phyloP scores from a whole-genome alignment of 306 rosid species.

The Trichosanthes cucumerina region DNA sequence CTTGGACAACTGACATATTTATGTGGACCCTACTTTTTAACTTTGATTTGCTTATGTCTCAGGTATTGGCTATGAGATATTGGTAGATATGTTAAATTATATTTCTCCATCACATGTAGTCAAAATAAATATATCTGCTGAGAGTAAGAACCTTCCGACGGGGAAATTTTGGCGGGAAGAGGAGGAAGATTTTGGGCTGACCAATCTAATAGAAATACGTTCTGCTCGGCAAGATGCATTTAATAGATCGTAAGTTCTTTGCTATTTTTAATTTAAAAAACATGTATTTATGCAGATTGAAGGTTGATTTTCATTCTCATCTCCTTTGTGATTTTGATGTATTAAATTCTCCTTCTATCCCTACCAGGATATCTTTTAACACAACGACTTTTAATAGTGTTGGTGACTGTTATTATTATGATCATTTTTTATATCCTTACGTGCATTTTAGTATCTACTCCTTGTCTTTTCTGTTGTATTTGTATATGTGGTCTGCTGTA shows the following conservation, averaged over 20 bases:
- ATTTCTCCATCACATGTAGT: constrained; percentile 74
- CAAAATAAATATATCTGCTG: constrained; percentile 57
- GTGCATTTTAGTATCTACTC: background rate
- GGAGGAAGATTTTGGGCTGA: constrained; percentile 9
- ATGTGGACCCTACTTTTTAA: constrained; percentile 3
- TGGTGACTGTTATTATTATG: background rate
- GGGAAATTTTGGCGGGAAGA: constrained; percentile 73
- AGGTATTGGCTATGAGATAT: constrained; percentile 75
- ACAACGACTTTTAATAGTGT: background rate
- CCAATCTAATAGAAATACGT: constrained; percentile 53
- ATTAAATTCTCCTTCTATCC: background rate
- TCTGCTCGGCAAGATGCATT: constrained; percentile 65
- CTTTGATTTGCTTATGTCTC: constrained; percentile 16
- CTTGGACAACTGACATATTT: background rate
- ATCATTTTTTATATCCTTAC: background rate
- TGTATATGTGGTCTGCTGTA: background rate
- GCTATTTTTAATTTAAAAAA: background rate
- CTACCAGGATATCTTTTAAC: background rate
- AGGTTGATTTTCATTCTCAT: background rate
- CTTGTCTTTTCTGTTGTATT: background rate
- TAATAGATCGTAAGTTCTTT: constrained; percentile 62
- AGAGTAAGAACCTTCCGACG: constrained; percentile 64
- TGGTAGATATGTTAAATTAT: constrained; percentile 65
- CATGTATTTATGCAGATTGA: background rate
- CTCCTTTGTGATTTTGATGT: background rate